These are phyloP conservation scores for Chaetomiaceae sp. DNA, from an alignment of 2,329 filamentous ascomycete species.

Conservation along the genomic window DNA sequence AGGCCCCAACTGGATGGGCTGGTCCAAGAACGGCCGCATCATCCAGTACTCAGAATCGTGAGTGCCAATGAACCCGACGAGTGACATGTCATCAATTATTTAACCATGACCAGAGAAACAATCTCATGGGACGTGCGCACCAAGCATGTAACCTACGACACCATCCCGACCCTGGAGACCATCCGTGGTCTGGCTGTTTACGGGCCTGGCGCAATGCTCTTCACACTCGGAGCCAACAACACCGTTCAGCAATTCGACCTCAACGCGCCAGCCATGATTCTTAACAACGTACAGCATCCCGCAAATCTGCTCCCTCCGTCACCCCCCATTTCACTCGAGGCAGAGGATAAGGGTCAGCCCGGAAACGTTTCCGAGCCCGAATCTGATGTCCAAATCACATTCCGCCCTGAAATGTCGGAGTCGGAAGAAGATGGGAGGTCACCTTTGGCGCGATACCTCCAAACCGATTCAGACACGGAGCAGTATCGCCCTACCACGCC, in stretches of 20 bases:
- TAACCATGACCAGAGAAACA: conserved; percentile 62
- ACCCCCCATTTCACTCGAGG: conserved; percentile 75
- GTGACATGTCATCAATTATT: conserved; percentile 11
- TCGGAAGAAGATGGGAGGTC: conserved; percentile 75
- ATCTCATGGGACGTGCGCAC: conserved; percentile 96
- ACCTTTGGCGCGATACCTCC: conserved; percentile 69
- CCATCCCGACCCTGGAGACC: conserved; percentile 77
- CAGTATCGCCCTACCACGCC: conserved; percentile 65
- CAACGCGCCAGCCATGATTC: conserved; percentile 73
- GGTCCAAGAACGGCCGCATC: conserved; percentile 97
- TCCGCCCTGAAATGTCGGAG: conserved; percentile 59
- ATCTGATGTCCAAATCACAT: conserved; percentile 48
- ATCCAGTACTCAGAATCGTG: conserved; percentile 89
- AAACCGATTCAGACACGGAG: conserved; percentile 57
- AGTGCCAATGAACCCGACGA: conserved; percentile 36
- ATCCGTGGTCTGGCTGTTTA: conserved; percentile 81
- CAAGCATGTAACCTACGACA: conserved; percentile 90
- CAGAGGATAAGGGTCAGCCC: conserved; percentile 53
- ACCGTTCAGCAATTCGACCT: conserved; percentile 95
- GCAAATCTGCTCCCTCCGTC: conserved; percentile 75
- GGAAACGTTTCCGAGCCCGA: conserved; percentile 53
- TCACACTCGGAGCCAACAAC: conserved; percentile 82
- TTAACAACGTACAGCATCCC: conserved; percentile 82
- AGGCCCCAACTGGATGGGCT: conserved; percentile 92
- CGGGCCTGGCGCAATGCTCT: conserved; percentile 84